These are phyloP conservation scores for Calonectria leucothoes DNA, from an alignment of 2,329 filamentous ascomycete genomes.

Conservation along the genomic window DNA sequence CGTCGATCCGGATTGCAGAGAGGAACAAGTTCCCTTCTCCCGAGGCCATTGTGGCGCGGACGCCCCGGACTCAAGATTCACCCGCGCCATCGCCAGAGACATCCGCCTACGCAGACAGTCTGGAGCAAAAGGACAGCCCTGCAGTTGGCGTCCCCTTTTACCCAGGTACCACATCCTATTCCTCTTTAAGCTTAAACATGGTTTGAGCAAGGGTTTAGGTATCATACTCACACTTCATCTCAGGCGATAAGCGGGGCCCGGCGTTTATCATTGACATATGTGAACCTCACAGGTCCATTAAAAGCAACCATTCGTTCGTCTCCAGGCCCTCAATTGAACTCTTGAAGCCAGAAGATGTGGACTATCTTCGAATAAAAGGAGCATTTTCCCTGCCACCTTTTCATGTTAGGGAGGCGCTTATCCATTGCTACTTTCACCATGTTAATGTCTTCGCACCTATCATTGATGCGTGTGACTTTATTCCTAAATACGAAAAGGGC, in stretches of 20 bases:
- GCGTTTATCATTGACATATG: slow-evolving; percentile 16
- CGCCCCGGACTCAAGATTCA: neutral
- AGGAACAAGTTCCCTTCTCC: neutral
- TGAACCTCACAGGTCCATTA: neutral
- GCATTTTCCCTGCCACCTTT: slow-evolving; percentile 29
- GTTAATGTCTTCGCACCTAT: slow-evolving; percentile 41
- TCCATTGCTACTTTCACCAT: slow-evolving; percentile 39
- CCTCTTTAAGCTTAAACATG: too few relatives aligned
- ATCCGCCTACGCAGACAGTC: slow-evolving; percentile 1
- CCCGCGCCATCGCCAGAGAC: neutral
- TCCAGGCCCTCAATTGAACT: slow-evolving; percentile 19
- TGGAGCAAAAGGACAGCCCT: neutral
- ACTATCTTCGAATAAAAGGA: slow-evolving; percentile 27
- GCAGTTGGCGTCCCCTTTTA: slow-evolving; percentile 8
- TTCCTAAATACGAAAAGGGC: slow-evolving; percentile 25
- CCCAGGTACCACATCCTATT: neutral
- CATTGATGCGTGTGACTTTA: slow-evolving; percentile 33
- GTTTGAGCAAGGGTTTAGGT: neutral
- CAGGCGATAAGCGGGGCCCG: slow-evolving; percentile 18
- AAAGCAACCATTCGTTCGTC: slow-evolving; percentile 23
- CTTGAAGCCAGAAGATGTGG: slow-evolving; percentile 18
- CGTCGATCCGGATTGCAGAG: neutral
- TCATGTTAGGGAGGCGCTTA: slow-evolving; percentile 24
- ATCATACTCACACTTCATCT: neutral
- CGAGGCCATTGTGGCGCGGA: neutral